Percentiles rank a stretch among this genome's conserved stretches.
Evolutionary conservation across 208 protist genomes (phyloP).

Genomic region (Leishmania major): DNA sequence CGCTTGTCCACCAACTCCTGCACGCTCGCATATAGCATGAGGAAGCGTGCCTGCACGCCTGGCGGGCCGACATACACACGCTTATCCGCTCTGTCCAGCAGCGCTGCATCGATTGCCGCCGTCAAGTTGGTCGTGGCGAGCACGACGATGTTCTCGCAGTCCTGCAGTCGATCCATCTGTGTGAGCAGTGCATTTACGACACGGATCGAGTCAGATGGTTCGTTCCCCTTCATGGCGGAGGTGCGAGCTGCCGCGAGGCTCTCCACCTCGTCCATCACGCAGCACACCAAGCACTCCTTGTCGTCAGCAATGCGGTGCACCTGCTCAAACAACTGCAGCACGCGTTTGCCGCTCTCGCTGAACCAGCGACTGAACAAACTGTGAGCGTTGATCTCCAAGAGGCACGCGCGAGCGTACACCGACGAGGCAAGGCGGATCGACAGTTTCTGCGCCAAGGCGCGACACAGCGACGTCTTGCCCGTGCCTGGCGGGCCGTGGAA

Average conservation of each 20-base stretch:
- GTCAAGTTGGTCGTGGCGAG: constrained; percentile 97
- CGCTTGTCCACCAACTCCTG: constrained; percentile 70
- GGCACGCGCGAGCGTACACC: constrained; percentile 42
- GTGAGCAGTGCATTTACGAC: constrained; percentile 97
- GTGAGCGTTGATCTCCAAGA: constrained; percentile 97
- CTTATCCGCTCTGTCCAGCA: constrained; percentile 96
- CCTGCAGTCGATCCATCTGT: constrained; percentile 94
- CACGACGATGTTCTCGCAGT: constrained; percentile 90
- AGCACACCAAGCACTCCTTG: constrained; percentile 73
- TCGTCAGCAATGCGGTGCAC: constrained; percentile 80
- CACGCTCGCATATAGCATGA: constrained; percentile 79
- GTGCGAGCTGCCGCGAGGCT: constrained; percentile 92
- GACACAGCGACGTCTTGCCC: constrained; percentile 94
- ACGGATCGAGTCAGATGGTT: constrained; percentile 95
- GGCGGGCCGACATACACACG: constrained; percentile 94
- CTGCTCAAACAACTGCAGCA: constrained; percentile 93
- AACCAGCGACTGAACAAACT: constrained; percentile 97
- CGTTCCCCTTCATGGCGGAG: constrained; percentile 86
- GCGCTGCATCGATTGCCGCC: constrained; percentile 93
- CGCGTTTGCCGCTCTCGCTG: constrained; percentile 97
- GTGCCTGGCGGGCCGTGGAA: constrained; percentile 95
- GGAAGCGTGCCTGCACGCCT: constrained; percentile 60
- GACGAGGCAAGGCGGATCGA: constrained; percentile 51
- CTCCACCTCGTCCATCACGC: constrained; percentile 98
- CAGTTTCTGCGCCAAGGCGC: constrained; percentile 86